These are phyloP conservation scores for Pholiota conissans DNA, from an alignment of 768 basidiomycete genomes.

Conservation along the genomic window DNA sequence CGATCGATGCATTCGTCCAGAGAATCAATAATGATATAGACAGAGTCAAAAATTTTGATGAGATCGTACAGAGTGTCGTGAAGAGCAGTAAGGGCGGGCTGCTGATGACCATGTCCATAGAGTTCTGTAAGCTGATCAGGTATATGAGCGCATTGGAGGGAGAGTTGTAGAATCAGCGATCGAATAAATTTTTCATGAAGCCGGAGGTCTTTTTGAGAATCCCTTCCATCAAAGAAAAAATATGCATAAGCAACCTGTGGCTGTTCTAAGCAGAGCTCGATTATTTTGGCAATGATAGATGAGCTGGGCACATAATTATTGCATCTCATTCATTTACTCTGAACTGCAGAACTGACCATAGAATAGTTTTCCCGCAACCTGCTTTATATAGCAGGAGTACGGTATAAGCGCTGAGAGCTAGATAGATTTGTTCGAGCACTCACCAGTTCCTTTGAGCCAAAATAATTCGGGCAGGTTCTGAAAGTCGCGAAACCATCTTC, in stretches of 20 bases:
- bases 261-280: background rate
- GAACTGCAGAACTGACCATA: background rate
- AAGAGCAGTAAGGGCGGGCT: background rate
- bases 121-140: background rate
- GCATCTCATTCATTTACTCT: too few relatives aligned
- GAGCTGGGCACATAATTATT: too few relatives aligned
- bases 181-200: background rate
- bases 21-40: background rate
- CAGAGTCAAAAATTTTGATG: background rate
- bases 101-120: background rate
- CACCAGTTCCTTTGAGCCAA: background rate
- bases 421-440: background rate
- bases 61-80: background rate
- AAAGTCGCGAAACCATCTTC: background rate
- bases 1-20: background rate
- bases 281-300: too few relatives aligned
- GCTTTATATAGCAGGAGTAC: background rate
- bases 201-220: background rate
- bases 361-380: background rate
- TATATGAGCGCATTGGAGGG: background rate
- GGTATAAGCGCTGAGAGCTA: background rate
- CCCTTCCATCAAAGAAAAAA: background rate
- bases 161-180: background rate
- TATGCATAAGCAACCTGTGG: background rate
- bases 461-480: background rate